A percentile compares a stretch with the other conserved stretches of the same genome.
phyloP scores from a whole-genome alignment of 1,139 yeast species.

The Hansenula lynferdii region DNA sequence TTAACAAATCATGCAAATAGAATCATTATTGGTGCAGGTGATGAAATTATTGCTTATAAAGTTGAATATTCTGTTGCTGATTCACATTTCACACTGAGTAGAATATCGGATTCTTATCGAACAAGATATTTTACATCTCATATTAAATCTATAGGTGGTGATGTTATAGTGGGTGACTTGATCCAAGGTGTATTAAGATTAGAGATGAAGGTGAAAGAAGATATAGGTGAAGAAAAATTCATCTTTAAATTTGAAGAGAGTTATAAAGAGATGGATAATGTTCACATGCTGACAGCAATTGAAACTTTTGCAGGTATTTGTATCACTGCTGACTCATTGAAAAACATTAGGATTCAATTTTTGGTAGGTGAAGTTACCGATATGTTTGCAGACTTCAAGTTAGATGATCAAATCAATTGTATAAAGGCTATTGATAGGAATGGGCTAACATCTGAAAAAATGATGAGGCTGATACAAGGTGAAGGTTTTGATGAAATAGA shows the following conservation, averaged over 20 bases:
- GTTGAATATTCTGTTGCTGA: constrained; percentile 18
- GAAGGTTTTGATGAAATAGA: constrained; percentile 4
- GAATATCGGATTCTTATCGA: constrained; percentile 10
- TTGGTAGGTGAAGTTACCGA: background rate
- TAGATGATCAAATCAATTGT: constrained; percentile 19
- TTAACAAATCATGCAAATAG: constrained; percentile 19
- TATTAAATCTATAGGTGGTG: constrained; percentile 15
- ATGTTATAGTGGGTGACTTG: constrained; percentile 17
- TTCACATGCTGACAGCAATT: constrained; percentile 12
- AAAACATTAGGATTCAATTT: constrained; percentile 6
- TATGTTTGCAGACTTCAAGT: constrained; percentile 10
- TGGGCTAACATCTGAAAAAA: background rate
- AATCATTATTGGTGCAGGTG: constrained; percentile 20
- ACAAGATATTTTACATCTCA: constrained; percentile 11
- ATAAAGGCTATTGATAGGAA: constrained; percentile 8
- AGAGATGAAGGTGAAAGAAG: constrained; percentile 10
- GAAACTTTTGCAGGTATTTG: constrained; percentile 10
- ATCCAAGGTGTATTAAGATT: constrained; percentile 10
- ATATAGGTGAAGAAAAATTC: constrained; percentile 7
- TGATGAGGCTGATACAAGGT: background rate
- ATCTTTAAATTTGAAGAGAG: constrained; percentile 11
- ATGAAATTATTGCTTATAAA: constrained; percentile 15
- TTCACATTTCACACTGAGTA: constrained; percentile 17
- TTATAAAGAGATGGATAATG: background rate
- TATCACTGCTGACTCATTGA: constrained; percentile 13